Evolutionary conservation across 148 eudicot genomes (phyloP), one percentile per base, ranked within the genome.

Genomic region (Chenopodium formosanum): DNA sequence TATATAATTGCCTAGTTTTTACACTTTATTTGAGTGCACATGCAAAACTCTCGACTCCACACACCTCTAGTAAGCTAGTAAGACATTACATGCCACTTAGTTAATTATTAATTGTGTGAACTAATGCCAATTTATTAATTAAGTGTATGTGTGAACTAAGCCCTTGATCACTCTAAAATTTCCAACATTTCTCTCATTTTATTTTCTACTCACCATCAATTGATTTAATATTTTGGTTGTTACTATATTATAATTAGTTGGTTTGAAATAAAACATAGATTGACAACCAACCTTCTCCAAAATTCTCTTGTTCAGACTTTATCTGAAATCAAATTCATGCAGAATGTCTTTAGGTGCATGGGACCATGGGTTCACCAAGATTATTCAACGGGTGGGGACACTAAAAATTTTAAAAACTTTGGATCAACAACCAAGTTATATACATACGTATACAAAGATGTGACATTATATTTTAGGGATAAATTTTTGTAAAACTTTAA

Each of bases 251-350:
- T 56, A 4, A 56, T 56, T 20, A 62, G 66, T 0, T 62, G 66
- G 66, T 62, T 62, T 62, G 12, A 27, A 25, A 4, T 14, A 17
- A 13, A 17, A 17, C 40, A 27, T 16, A 31, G n/a, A 56, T 75
- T 75, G 44, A 53, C 25, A 4, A 72, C 25, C 65, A 75, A 75
- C 78, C 62, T 75, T 48, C 66, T 75, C 66, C 7, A 19, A 52
- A 14, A 53, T 52, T 75, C 64, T 56, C 47, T 52, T 75, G 47
- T 56, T 31, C 63, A 52, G 47, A 75, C 78, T 74, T 74, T 31
- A 14, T 52, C 9, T 19, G 19, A 17, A 25, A 52, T 75, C 8
- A 52, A 20, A 62, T 62, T 62, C 66, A 75, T 29, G 63, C 44
- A 52, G 44, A 75, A 56, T 73, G 25, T 56, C 46, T 29, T 75